These are phyloP conservation scores for Asterophora lycoperdoides DNA, from an alignment of 768 basidiomycete genomes.

Conservation along the genomic window DNA sequence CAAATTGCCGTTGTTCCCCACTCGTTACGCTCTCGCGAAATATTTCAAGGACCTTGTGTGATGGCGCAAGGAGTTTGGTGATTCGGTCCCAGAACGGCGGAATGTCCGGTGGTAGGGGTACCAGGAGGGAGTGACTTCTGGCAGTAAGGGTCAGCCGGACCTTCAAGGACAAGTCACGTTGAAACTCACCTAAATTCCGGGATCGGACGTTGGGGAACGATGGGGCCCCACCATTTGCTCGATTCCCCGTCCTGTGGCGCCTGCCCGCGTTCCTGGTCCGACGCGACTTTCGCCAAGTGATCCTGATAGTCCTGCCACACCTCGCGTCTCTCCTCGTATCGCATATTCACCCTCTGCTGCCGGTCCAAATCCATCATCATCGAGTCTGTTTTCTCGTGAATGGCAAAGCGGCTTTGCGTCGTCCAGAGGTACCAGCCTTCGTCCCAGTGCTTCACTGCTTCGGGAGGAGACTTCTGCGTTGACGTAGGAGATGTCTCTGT, in stretches of 20 bases:
- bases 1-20: constrained; percentile 58
- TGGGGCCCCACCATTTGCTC: constrained; percentile 36
- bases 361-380: constrained; percentile 56
- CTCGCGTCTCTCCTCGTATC: constrained; percentile 37
- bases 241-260: constrained; percentile 17
- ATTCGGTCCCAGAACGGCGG: constrained; percentile 52
- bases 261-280: constrained; percentile 14
- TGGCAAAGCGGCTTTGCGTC: constrained; percentile 46
- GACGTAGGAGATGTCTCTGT: constrained; percentile 30
- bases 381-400: constrained; percentile 50
- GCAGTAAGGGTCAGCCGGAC: background rate
- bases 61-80: constrained; percentile 52
- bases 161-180: background rate
- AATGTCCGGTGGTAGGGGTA: constrained; percentile 55
- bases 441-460: constrained; percentile 58
- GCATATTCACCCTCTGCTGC: constrained; percentile 41
- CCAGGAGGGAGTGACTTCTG: constrained; percentile 50
- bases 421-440: constrained; percentile 77
- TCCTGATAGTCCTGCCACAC: constrained; percentile 52
- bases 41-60: constrained; percentile 46
- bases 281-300: constrained; percentile 29
- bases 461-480: constrained; percentile 15
- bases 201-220: constrained; percentile 36
- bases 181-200: constrained; percentile 35
- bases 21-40: constrained; percentile 49